Conservation (phyloP, 2,329 filamentous ascomycete genomes). For the Stagonosporopsis chrysanthemi region DNA sequence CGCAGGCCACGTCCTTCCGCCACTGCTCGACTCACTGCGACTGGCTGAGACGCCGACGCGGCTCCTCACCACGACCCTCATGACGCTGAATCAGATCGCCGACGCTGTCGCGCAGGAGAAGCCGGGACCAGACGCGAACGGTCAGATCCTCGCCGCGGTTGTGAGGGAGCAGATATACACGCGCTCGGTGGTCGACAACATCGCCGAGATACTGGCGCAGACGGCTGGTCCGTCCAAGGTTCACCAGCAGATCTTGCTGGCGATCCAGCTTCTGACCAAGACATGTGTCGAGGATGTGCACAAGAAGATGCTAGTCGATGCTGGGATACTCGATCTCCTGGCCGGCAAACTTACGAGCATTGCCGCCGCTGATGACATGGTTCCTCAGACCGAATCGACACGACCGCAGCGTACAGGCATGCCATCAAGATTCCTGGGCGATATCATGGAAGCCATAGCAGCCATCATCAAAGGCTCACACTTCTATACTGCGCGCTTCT, state of each 20-base stretch:
- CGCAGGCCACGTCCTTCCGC: constrained; percentile 70
- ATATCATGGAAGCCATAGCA: constrained; percentile 78
- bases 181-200: constrained; percentile 65
- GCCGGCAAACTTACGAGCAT: constrained; percentile 69
- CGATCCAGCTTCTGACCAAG: constrained; percentile 65
- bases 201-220: constrained; percentile 71
- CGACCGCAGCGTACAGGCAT: constrained; percentile 31
- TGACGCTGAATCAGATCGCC: constrained; percentile 74
- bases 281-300: constrained; percentile 74
- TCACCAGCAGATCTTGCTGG: constrained; percentile 69
- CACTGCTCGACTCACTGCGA: constrained; percentile 75
- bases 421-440: constrained; percentile 66
- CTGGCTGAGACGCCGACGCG: constrained; percentile 69
- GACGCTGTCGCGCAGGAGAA: constrained; percentile 68
- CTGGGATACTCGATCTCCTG: constrained; percentile 79
- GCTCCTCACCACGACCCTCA: constrained; percentile 76
- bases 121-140: constrained; percentile 58
- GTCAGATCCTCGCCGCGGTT: constrained; percentile 49
- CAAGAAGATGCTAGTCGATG: constrained; percentile 73
- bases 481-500: constrained; percentile 72
- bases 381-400: constrained; percentile 27
- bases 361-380: constrained; percentile 37
- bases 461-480: constrained; percentile 81
- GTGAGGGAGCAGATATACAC: constrained; percentile 65
- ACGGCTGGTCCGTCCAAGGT: constrained; percentile 59